Evolutionary conservation across 192 early-diverging fungal species (phyloP), one percentile per base, ranked within the genome.

Genomic region (Glomus cerebriforme): DNA sequence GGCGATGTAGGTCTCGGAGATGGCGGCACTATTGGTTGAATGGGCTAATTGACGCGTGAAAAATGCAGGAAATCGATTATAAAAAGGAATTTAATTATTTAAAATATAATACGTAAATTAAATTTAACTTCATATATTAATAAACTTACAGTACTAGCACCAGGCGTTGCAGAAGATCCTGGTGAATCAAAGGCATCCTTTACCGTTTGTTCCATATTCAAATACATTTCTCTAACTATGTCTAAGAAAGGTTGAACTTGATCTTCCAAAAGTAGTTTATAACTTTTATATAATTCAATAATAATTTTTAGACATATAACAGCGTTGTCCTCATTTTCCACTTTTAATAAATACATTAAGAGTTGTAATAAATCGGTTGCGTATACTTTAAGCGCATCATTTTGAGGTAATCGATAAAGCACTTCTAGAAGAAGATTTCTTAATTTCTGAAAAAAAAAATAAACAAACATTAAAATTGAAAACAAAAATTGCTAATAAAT

Each of bases 301-400:
- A 99, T 95, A 49, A 97, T 94, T 81, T 98, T 98, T 29, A 99
- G 85, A 79, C 93, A 93, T 2, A 96, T 87, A 22, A 95, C 93
- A 8, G 93, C 97, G 79, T 98, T 99, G n/a, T 99, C 98, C 83
- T 99, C 98, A 80, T 99, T 98, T 80, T 99, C 98, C 27, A 89
- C 87, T 73, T 87, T 87, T 19, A 99, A 87, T 19, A 98, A 85
- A 45, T 91, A 81, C 87, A 99, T 90, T 64, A 93, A 78, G 19
- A 91, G 85, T 35, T 88, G 89, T 73, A 95, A 91, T 59, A 99
- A 79, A 22, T 96, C 93, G 35, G 89, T 82, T 4, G 93, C 92
- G 63, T 94, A 95, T 13, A 87, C 85, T 67, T 89, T 86, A 26
- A 99, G 91, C 9, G 92, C 81, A 72, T 99, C 96, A 70, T 90